These are phyloP conservation scores for Epichloe gansuensis DNA, from an alignment of 2,329 filamentous ascomycete genomes.

Conservation along the genomic window DNA sequence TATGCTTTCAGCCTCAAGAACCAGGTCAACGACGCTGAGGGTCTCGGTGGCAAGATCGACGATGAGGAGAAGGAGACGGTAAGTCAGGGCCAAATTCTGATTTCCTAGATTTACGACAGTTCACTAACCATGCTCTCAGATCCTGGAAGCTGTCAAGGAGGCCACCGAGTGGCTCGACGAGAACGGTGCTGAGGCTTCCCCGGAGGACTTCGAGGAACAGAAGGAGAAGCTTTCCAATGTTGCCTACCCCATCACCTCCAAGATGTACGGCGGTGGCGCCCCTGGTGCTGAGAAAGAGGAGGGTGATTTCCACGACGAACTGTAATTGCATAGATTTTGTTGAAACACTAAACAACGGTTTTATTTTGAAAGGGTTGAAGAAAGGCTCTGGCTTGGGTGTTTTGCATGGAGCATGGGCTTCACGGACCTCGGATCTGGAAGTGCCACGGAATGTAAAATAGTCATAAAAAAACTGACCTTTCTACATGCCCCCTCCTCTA, in stretches of 20 bases:
- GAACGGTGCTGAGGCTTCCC: conserved; percentile 68
- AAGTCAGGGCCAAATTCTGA: conserved; percentile 24
- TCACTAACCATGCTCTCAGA: conserved; percentile 36
- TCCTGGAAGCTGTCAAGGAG: conserved; percentile 95
- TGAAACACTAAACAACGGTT: not conserved
- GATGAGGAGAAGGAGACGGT: conserved; percentile 96
- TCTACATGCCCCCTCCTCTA: not conserved
- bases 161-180: conserved; percentile 92
- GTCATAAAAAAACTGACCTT: conserved; percentile 10
- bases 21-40: conserved; percentile 94
- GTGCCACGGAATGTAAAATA: conserved; percentile 18
- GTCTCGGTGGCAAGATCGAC: conserved; percentile 94
- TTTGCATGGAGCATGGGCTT: conserved; percentile 13
- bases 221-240: conserved; percentile 97
- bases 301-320: conserved; percentile 63
- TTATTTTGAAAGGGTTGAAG: conserved; percentile 4
- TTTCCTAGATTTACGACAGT: conserved; percentile 4
- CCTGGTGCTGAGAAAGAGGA: conserved; percentile 52
- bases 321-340: conserved; percentile 43
- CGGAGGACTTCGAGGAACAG: conserved; percentile 98
- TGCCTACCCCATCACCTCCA: conserved; percentile 97
- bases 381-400: conserved; percentile 12
- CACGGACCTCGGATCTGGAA: conserved; percentile 9
- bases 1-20: conserved; percentile 99
- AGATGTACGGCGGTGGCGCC: conserved; percentile 68